A percentile compares a stretch with the other conserved stretches of the same genome.
Conservation (phyloP, 2,329 filamentous ascomycete genomes). For the Tolypocladium tropicale region DNA sequence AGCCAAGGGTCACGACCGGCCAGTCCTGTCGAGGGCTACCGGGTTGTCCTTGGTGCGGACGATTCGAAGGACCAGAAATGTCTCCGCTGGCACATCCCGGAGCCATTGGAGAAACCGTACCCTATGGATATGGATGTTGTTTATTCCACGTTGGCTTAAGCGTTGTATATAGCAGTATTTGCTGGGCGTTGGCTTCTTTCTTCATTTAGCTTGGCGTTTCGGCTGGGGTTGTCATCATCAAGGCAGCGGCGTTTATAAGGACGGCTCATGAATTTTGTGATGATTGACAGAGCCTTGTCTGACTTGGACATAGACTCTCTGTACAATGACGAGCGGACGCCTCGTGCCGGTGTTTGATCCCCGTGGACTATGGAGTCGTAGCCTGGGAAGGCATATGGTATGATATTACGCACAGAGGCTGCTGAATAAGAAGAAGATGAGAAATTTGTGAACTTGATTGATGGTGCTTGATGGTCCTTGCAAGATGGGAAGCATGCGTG, state of each 20-base stretch:
- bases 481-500: no score
- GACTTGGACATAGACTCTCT: not conserved
- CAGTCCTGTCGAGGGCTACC: conserved; percentile 18
- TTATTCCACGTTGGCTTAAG: conserved; percentile 18
- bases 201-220: conserved; percentile 9
- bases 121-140: conserved; percentile 27
- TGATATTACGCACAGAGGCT: not conserved
- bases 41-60: conserved; percentile 16
- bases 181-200: not conserved
- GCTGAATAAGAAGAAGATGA: not conserved
- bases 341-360: not conserved
- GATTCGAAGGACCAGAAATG: conserved; percentile 15
- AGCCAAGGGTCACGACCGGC: conserved; percentile 18
- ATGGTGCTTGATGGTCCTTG: no score
- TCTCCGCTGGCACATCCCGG: conserved; percentile 24
- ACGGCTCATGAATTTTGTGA: not conserved
- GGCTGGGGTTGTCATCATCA: not conserved
- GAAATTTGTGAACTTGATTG: no score
- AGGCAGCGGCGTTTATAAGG: not conserved
- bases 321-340: not conserved
- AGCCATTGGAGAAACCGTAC: conserved; percentile 23
- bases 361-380: conserved; percentile 1
- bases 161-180: not conserved
- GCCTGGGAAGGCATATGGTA: not conserved
- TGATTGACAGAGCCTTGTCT: not conserved